Evolutionary conservation across 2,329 filamentous ascomycete species (phyloP).

Genomic region (Neonectria coccinea): DNA sequence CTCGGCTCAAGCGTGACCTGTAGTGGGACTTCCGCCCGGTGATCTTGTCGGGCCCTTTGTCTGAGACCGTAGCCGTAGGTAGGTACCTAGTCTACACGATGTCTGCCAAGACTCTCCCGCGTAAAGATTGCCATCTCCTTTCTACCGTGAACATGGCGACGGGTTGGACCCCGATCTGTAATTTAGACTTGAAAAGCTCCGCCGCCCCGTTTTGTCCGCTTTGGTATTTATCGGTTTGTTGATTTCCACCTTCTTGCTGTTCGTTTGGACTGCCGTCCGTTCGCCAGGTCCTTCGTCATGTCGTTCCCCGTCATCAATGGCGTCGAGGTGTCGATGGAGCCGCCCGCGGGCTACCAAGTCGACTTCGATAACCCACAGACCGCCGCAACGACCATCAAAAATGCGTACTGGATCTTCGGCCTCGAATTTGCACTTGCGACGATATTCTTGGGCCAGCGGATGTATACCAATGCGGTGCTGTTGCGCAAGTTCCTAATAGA

Average conservation of each 20-base stretch:
- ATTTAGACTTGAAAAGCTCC: not conserved
- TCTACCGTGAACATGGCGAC: not conserved
- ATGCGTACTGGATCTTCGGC: conserved; percentile 42
- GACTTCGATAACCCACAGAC: conserved; percentile 46
- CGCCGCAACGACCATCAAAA: conserved; percentile 25
- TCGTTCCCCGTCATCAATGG: conserved; percentile 42
- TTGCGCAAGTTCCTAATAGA: conserved; percentile 22
- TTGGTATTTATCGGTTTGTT: not conserved
- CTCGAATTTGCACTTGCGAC: conserved; percentile 30
- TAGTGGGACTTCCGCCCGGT: not conserved
- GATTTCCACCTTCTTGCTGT: not conserved
- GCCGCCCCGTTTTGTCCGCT: not conserved
- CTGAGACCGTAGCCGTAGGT: not conserved
- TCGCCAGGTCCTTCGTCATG: not conserved
- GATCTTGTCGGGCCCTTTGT: not conserved
- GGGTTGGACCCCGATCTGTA: not conserved
- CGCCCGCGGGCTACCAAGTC: conserved; percentile 46
- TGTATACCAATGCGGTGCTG: conserved; percentile 43
- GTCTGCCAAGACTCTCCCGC: not conserved
- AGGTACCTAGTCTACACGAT: not conserved
- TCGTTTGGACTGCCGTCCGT: not conserved
- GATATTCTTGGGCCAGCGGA: conserved; percentile 41
- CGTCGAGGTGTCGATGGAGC: conserved; percentile 38
- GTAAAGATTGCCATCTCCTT: not conserved
- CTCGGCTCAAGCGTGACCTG: not conserved